A percentile compares a stretch with the other conserved stretches of the same genome.
Conservation (phyloP, 768 basidiomycete genomes). For the Kwoniella dendrophila region DNA sequence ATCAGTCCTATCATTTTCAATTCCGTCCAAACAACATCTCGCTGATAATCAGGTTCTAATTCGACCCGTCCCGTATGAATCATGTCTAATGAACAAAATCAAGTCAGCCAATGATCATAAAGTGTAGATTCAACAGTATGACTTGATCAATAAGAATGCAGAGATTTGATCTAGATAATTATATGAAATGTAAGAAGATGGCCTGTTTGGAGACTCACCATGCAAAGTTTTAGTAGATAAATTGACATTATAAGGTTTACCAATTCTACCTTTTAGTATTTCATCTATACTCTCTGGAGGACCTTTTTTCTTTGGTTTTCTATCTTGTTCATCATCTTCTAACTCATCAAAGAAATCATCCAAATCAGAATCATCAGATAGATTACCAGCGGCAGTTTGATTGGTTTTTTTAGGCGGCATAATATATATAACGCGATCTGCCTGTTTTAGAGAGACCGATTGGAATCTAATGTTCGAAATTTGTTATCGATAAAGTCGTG, state of each 20-base stretch:
- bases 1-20: slow-evolving; percentile 43
- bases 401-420: too few species aligned
- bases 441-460: too few species aligned
- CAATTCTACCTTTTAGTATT: slow-evolving; percentile 15
- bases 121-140: too few species aligned
- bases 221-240: slow-evolving; percentile 32
- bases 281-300: background rate
- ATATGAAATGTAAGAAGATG: too few species aligned
- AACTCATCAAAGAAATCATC: slow-evolving; percentile 25
- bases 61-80: slow-evolving; percentile 39
- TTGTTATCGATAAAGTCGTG: too few species aligned
- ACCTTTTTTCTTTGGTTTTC: slow-evolving; percentile 16
- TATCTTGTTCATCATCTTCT: slow-evolving; percentile 8
- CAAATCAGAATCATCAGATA: slow-evolving; percentile 21
- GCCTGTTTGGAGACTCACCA: slow-evolving; percentile 25
- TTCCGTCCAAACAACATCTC: slow-evolving; percentile 49
- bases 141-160: too few species aligned
- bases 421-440: too few species aligned
- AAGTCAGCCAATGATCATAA: background rate
- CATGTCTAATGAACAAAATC: slow-evolving; percentile 23
- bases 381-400: slow-evolving; percentile 10
- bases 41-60: slow-evolving; percentile 41
- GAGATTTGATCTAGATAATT: too few species aligned
- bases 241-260: slow-evolving; percentile 20
- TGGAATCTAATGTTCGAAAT: too few species aligned